Evolutionary conservation across 2,329 filamentous ascomycete genomes (phyloP), one percentile per base, ranked within the genome.

Genomic region (Penicillium sp.): DNA sequence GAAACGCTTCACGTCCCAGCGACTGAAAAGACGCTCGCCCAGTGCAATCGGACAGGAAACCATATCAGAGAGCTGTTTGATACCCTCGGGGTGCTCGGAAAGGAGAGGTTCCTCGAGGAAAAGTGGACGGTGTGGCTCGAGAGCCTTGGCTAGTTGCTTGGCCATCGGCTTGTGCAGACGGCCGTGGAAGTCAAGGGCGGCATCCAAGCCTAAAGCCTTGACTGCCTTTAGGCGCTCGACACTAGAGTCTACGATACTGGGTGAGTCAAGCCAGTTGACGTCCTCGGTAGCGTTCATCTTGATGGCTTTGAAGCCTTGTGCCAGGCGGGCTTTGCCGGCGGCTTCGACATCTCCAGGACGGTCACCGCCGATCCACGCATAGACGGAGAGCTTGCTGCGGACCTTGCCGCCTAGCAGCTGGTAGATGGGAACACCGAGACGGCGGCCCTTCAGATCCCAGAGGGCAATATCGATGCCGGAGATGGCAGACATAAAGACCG

Each of bases 201-300:
- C 85, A 46, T 89, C 85, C 55, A 90, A 77, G 1, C 85, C 85
- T 0, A 87, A 68, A 0, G 75, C 74, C 61, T 85, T 87, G 8
- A 90, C 86, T 0, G 77, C 73, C 55, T 83, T 81, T 10, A 90
- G 71, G 1, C 86, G 76, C 47, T 86, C 79, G 2, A 89, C 80
- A 36, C 79, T 81, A 4, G 76, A 72, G 36, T 85, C 75, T 0
- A 90, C 73, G 0, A 75, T 74, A 0, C 75, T 71, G 0, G 86
- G 86, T 1, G 84, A 85, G 65, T 90, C 87, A 0, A 90, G 77
- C 85, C 85, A 89, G 54, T 80, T 82, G 1, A 89, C 67, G 51
- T 89, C 86, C 59, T 85, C 84, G 0, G 86, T 89, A 5, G 78
- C 86, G 61, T 89, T 89, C 86, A 90, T 89, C 63, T 89, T 89